Evolutionary conservation across 345 rosid species (phyloP).

Genomic region (Aquilaria malaccensis): DNA sequence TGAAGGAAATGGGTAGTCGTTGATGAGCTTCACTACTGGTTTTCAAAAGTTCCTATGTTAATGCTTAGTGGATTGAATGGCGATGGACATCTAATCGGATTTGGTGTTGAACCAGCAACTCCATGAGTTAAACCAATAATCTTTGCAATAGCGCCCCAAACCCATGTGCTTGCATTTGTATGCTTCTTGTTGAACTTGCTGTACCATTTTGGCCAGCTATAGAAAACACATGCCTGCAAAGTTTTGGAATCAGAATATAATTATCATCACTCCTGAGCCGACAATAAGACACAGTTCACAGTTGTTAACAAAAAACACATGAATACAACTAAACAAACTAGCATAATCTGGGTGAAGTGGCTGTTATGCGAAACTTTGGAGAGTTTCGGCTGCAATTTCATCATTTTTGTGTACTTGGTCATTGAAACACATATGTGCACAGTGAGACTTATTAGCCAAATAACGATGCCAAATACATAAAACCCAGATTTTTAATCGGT

Average conservation of each 20-base stretch:
- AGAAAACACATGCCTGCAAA: conserved; percentile 79
- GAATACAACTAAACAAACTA: neutral
- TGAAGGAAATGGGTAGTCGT: conserved; percentile 98
- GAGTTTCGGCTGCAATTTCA: too few species aligned
- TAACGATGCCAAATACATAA: too few species aligned
- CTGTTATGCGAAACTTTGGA: too few species aligned
- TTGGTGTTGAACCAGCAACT: conserved; percentile 51
- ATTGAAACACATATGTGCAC: too few species aligned
- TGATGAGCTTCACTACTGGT: conserved; percentile 97
- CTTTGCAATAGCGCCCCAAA: conserved; percentile 96
- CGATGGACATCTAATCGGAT: conserved; percentile 74
- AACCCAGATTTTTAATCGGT: too few species aligned
- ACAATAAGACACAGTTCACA: neutral
- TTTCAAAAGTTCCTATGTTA: conserved; percentile 98
- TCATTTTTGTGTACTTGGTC: too few species aligned
- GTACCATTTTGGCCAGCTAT: conserved; percentile 75
- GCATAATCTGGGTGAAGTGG: neutral
- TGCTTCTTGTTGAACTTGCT: conserved; percentile 79
- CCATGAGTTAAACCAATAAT: conserved; percentile 83
- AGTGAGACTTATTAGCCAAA: too few species aligned
- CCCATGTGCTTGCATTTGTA: conserved; percentile 96
- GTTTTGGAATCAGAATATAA: neutral
- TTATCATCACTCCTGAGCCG: neutral
- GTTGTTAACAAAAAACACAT: neutral
- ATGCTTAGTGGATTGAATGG: conserved; percentile 95